Conservation (phyloP, 306 rosid genomes). For the Begonia masoniana region DNA sequence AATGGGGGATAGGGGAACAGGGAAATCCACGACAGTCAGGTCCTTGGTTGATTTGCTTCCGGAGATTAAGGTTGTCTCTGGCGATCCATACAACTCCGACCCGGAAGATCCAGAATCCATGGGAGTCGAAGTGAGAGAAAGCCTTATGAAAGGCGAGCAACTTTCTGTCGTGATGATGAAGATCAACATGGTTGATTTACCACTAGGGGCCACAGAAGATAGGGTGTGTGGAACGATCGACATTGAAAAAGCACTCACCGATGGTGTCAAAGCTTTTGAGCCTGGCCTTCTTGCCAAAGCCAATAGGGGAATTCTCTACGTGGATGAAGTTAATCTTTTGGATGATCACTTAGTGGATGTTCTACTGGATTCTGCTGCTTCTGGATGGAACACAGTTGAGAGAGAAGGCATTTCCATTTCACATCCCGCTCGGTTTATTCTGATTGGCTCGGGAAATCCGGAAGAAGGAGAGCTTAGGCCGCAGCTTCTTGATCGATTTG, state of each 20-base stretch:
- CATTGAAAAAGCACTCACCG: constrained; percentile 89
- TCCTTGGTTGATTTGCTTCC: constrained; percentile 91
- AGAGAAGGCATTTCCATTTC: constrained; percentile 93
- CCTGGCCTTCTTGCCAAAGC: constrained; percentile 95
- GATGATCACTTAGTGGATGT: constrained; percentile 96
- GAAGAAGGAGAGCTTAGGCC: constrained; percentile 99
- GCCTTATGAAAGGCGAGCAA: constrained; percentile 46
- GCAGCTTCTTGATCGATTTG: constrained; percentile 87
- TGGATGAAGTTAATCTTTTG: constrained; percentile 88
- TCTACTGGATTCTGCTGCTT: constrained; percentile 87
- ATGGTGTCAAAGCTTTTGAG: constrained; percentile 93
- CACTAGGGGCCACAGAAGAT: constrained; percentile 91
- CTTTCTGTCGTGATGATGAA: constrained; percentile 47
- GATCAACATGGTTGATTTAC: constrained; percentile 95
- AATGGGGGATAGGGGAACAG: constrained; percentile 96
- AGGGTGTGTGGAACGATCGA: constrained; percentile 95
- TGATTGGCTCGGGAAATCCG: constrained; percentile 92
- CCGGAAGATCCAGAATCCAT: constrained; percentile 91
- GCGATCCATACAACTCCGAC: constrained; percentile 87
- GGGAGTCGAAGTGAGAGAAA: constrained; percentile 78
- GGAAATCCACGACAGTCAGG: constrained; percentile 81
- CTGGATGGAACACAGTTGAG: constrained; percentile 99
- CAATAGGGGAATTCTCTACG: constrained; percentile 87
- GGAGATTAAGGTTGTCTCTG: constrained; percentile 66
- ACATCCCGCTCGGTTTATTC: constrained; percentile 86